phyloP scores from a whole-genome alignment of 1,284 basidiomycete genomes.

The Ustilago loliicola region DNA sequence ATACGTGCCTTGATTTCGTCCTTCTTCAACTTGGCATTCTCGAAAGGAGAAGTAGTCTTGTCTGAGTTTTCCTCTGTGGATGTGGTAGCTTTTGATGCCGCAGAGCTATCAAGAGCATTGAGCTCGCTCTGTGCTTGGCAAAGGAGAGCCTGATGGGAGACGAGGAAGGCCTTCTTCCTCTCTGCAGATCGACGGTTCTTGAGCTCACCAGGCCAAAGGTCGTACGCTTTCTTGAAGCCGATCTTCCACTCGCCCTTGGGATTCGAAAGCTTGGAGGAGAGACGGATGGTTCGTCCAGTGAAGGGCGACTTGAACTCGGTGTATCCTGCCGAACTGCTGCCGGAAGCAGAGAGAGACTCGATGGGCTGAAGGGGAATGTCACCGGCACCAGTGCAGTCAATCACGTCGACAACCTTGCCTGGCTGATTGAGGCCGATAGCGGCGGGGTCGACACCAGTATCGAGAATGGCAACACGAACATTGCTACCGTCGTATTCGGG shows the following conservation, averaged over 20 bases:
- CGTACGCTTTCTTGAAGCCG: slow-evolving; percentile 69
- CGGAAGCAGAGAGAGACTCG: slow-evolving; percentile 26
- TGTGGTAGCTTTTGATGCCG: slow-evolving; percentile 9
- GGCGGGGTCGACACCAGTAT: slow-evolving; percentile 71
- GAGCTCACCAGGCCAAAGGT: slow-evolving; percentile 69
- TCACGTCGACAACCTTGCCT: slow-evolving; percentile 70
- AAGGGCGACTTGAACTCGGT: slow-evolving; percentile 64
- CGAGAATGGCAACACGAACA: slow-evolving; percentile 70
- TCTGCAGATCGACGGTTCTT: slow-evolving; percentile 64
- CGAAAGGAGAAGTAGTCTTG: slow-evolving; percentile 15
- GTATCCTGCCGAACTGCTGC: slow-evolving; percentile 13
- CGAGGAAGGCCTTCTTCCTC: slow-evolving; percentile 65
- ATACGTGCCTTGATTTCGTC: slow-evolving; percentile 67
- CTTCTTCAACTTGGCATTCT: slow-evolving; percentile 47
- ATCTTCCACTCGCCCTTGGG: slow-evolving; percentile 68
- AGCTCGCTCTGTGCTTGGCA: slow-evolving; percentile 60
- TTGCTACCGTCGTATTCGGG: slow-evolving; percentile 68
- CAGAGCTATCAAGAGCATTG: slow-evolving; percentile 35
- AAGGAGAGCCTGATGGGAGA: slow-evolving; percentile 64
- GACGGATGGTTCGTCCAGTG: slow-evolving; percentile 64
- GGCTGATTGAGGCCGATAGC: slow-evolving; percentile 67
- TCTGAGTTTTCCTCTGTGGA: slow-evolving; percentile 16
- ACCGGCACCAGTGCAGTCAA: slow-evolving; percentile 70
- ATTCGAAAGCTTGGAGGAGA: slow-evolving; percentile 60
- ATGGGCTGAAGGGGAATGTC: slow-evolving; percentile 60